Evolutionary conservation across 768 basidiomycete genomes (phyloP).

Genomic region (Leccinum sublutescens): DNA sequence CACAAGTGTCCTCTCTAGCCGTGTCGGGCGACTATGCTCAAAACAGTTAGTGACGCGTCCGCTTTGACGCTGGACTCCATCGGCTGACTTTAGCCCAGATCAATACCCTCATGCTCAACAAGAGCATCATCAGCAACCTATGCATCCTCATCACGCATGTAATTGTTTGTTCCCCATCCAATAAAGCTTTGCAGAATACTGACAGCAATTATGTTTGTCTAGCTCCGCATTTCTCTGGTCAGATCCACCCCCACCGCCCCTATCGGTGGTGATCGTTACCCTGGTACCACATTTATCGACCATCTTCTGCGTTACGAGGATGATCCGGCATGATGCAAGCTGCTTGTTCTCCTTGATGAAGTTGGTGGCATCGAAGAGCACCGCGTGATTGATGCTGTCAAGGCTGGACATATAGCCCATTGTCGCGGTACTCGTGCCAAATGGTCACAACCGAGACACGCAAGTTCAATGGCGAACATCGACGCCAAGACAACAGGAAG

Average conservation of each 20-base stretch:
- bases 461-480: conserved; percentile 97
- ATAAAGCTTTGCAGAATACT: conserved; percentile 48
- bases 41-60: conserved; percentile 39
- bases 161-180: conserved; percentile 25
- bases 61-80: conserved; percentile 5
- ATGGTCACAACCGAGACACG: conserved; percentile 99
- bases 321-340: conserved; percentile 90
- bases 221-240: conserved; percentile 47
- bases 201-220: conserved; percentile 60
- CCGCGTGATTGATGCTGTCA: conserved; percentile 97
- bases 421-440: conserved; percentile 98
- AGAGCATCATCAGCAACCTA: conserved; percentile 33
- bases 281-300: conserved; percentile 98
- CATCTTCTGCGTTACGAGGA: conserved; percentile 96
- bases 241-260: conserved; percentile 15
- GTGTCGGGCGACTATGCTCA: conserved; percentile 43
- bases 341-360: conserved; percentile 98
- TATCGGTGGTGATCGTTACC: conserved; percentile 99
- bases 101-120: conserved; percentile 34
- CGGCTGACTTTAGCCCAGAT: conserved; percentile 28
- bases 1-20: conserved; percentile 30
- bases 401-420: conserved; percentile 94
- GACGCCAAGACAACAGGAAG: conserved; percentile 94
- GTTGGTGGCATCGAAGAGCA: conserved; percentile 99
- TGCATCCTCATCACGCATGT: conserved; percentile 33